Conservation (phyloP, 2,329 filamentous ascomycete genomes). For the Tolypocladium paradoxum region DNA sequence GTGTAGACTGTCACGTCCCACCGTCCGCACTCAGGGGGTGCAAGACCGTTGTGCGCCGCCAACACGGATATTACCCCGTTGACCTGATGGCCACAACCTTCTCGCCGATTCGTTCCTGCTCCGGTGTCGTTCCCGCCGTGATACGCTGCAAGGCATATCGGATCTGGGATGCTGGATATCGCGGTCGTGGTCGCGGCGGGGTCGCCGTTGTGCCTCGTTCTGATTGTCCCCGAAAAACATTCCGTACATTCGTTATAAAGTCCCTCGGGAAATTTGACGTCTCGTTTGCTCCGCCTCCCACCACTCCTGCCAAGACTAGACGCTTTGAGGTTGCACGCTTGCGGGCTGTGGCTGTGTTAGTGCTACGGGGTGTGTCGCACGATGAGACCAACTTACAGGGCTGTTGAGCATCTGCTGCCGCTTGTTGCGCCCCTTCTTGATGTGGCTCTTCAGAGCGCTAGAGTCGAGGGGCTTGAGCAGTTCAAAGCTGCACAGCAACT, state of each 20-base stretch:
- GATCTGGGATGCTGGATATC: not conserved
- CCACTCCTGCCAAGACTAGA: constrained; percentile 20
- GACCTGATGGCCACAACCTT: constrained; percentile 10
- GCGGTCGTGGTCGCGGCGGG: not conserved
- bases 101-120: not conserved
- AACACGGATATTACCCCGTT: constrained; percentile 21
- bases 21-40: not conserved
- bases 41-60: not conserved
- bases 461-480: constrained; percentile 93
- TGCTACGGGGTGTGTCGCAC: not conserved
- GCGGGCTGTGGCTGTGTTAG: constrained; percentile 31
- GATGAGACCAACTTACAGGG: constrained; percentile 56
- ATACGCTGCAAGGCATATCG: not conserved
- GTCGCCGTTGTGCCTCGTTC: not conserved
- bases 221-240: not conserved
- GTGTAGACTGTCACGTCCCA: constrained; percentile 16
- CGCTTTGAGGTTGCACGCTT: constrained; percentile 45
- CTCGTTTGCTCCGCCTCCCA: not conserved
- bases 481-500: constrained; percentile 94
- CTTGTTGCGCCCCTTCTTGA: constrained; percentile 95
- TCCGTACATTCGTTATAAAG: not conserved
- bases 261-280: not conserved
- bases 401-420: constrained; percentile 92
- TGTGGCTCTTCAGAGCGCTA: constrained; percentile 92
- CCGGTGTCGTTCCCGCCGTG: not conserved